Base-by-base conservation (phyloP, 148 eudicot species). In the Arctostaphylos glauca region DNA sequence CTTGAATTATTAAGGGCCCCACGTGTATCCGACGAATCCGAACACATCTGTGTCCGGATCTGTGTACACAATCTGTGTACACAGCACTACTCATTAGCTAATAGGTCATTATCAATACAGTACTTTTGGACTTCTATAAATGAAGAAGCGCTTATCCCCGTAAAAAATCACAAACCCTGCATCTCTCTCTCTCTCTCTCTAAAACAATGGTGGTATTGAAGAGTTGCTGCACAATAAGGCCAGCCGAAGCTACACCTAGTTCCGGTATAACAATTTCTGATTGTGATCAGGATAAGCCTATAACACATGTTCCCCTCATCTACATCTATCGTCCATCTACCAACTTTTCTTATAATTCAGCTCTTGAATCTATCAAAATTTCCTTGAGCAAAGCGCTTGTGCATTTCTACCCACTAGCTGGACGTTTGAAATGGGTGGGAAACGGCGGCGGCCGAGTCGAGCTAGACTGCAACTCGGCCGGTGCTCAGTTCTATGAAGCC, bases 401-500 rank as follows among this genome's bases (percentile, higher is more conserved):
- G 12, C 21, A 5, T 46, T 74, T 74, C 77, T 74, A 74, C 54
- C 77, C 52, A 7, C 54, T 74, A 7, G 77, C 77, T n/a, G 77
- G 77, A 19, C 77, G 56, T 19, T 74, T 74, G 55, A 49, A 74
- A n/a, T 74, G 41, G 55, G 5, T n/a, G 0, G 55, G 55, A 5
- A n/a, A n/a, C n/a, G 44, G 9, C 15, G 41, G 41, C 0, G 55
- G 56, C 54, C 55, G 38, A 10, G 68, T 87, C 38, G 68, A 21
- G 68, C 68, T 62, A 12, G 68, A 62, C 13, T 62, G 68, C 68
- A 21, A 23, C 68, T 62, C 38, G 38, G 38, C 23, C 1, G 68
- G 38, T 62, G 86, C 82, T 14, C 64, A 70, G 49, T 64, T 86
- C 13, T 15, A 47, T 21, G 86, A 83, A 55, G 88, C 88, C 0